Base-by-base conservation (phyloP, 2,329 filamentous ascomycete species). In the Alternaria panax region DNA sequence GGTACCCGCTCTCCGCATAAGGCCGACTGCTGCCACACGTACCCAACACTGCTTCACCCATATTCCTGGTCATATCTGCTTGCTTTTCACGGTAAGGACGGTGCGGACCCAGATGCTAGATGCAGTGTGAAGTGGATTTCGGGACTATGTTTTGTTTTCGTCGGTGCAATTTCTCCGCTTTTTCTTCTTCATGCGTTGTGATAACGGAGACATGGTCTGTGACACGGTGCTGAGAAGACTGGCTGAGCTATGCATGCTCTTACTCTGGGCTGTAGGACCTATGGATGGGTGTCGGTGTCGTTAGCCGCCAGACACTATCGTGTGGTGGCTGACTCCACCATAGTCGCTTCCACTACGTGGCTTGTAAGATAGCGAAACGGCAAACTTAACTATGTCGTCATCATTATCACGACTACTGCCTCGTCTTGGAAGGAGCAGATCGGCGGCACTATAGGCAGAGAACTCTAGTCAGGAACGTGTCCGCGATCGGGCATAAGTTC, bases 401-500 rank as follows among this genome's bases (percentile, higher is more conserved):
- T 48, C 9, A 25, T 7, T 8, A 2, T 36, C 28, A 20, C 28
- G 28, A 47, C 28, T 30, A 24, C 16, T 4, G 1, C 14, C 8
- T 48, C 9, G 45, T 16, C 11, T 48, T 7, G 45, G 22, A 25
- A 24, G 14, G 8, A 48, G 28, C 16, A 25, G 20, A 47, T 12
- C 30, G 20, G 8, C 20, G 28, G 30, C 28, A 48, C 8, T 24
- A 5, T 7, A 34, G 20, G 28, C 45, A 28, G 14, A 48, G 30
- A 36, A 5, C 45, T 48, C 45, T 48, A 48, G 45, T 11, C 45
- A 48, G 45, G 45, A 48, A 48, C 45, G 30, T 36, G 11, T 34
- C 45, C 45, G 45, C 45, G 14, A 48, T 36, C 45, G 20, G 30
- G n/a, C 45, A 48, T 34, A 48, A 48, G 45, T 36, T n/a, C 25